Conservation (phyloP, 1,284 basidiomycete species). For the Leccinum fuscescens region DNA sequence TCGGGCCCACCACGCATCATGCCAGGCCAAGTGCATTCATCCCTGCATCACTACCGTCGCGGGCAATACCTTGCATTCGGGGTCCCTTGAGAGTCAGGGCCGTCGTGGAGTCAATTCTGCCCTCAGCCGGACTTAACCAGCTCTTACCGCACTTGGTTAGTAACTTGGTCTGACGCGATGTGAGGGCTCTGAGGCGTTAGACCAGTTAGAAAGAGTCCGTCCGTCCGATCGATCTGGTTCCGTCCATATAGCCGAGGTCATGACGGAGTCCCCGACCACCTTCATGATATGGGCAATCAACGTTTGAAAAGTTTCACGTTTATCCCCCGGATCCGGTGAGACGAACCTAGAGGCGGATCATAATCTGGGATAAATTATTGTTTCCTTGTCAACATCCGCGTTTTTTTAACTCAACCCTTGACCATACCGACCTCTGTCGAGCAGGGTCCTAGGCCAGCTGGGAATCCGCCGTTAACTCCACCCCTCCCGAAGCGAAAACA, state of each 20-base stretch:
- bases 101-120: background rate
- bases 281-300: background rate
- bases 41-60: background rate
- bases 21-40: background rate
- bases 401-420: conserved; percentile 9
- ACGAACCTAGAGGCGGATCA: background rate
- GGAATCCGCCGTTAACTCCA: background rate
- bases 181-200: background rate
- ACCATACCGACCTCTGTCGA: conserved; percentile 1
- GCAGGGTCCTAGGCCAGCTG: conserved; percentile 10
- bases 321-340: background rate
- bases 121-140: conserved; percentile 1
- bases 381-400: conserved; percentile 16
- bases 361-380: conserved; percentile 15
- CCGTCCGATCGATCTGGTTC: background rate
- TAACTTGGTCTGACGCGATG: background rate
- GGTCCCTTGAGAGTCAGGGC: conserved; percentile 9
- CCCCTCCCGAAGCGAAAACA: background rate
- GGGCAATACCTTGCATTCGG: background rate
- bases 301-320: background rate
- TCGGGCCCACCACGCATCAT: background rate
- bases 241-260: background rate
- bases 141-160: background rate
- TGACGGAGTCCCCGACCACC: background rate
- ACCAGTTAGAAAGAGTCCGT: background rate